A percentile compares a stretch with the other conserved stretches of the same genome.
Conservation (phyloP, 1,139 yeast genomes). For the Martiniozyma asiatica region DNA sequence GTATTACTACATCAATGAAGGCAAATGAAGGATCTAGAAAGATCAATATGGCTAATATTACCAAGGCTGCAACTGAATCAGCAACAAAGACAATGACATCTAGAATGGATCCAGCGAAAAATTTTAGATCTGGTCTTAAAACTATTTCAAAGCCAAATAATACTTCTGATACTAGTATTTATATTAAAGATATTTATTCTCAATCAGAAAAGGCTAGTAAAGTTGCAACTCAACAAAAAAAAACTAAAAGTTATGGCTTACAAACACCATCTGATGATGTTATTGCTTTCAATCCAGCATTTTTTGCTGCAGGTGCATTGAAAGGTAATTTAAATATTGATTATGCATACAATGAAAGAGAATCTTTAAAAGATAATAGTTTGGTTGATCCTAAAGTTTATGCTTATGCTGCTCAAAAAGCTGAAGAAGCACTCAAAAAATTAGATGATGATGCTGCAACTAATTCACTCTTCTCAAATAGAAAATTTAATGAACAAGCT, state of each 20-base stretch:
- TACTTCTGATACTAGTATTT: slow-evolving; percentile 6
- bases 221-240: slow-evolving; percentile 5
- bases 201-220: slow-evolving; percentile 9
- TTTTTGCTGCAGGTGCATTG: slow-evolving; percentile 22
- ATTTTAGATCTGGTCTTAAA: slow-evolving; percentile 10
- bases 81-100: slow-evolving; percentile 34
- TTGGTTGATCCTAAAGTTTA: slow-evolving; percentile 45
- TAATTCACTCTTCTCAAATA: slow-evolving; percentile 24
- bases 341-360: slow-evolving; percentile 19
- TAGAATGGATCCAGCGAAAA: slow-evolving; percentile 21
- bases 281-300: slow-evolving; percentile 8
- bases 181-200: slow-evolving; percentile 9
- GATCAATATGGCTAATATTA: slow-evolving; percentile 19
- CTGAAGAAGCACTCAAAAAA: slow-evolving; percentile 36
- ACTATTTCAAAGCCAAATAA: slow-evolving; percentile 4
- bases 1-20: slow-evolving; percentile 29
- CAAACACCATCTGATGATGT: slow-evolving; percentile 13
- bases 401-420: slow-evolving; percentile 50
- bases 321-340: slow-evolving; percentile 16
- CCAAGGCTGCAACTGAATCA: slow-evolving; percentile 30
- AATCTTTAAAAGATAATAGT: slow-evolving; percentile 22
- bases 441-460: slow-evolving; percentile 28
- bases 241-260: slow-evolving; percentile 7
- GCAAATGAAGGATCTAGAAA: slow-evolving; percentile 26
- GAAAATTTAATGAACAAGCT: slow-evolving; percentile 22